These are phyloP conservation scores for Schizonepeta tenuifolia DNA, from an alignment of 257 asterid species.

Conservation along the genomic window DNA sequence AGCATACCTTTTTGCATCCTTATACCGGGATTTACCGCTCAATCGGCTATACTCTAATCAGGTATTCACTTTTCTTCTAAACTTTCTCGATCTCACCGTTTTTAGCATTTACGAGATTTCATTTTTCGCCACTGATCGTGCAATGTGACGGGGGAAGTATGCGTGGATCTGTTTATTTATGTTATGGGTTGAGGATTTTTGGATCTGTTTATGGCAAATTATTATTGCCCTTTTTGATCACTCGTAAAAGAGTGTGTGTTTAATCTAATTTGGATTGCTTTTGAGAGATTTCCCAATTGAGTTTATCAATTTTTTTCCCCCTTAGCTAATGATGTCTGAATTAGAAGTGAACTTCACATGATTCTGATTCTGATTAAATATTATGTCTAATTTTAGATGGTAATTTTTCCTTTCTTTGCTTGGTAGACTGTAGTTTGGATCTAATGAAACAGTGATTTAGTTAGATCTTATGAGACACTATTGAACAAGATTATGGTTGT, in stretches of 20 bases:
- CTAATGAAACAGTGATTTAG: constrained; percentile 9
- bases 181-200: constrained; percentile 4
- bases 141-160: constrained; percentile 27
- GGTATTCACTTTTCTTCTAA: constrained; percentile 30
- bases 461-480: constrained; percentile 24
- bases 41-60: constrained; percentile 28
- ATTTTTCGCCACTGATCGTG: constrained; percentile 7
- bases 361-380: neutral
- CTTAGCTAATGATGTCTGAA: too few species aligned
- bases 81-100: neutral
- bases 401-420: neutral
- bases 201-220: constrained; percentile 21
- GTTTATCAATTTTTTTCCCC: neutral
- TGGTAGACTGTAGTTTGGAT: constrained; percentile 16
- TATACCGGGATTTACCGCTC: constrained; percentile 24
- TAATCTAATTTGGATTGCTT: constrained; percentile 3
- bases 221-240: constrained; percentile 22
- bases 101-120: constrained; percentile 28
- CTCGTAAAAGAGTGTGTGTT: constrained; percentile 17
- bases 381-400: constrained; percentile 17
- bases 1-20: constrained; percentile 16
- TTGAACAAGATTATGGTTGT: constrained; percentile 20
- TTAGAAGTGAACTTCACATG: neutral
- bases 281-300: constrained; percentile 18
- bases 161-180: constrained; percentile 34